Percentiles rank a stretch among this genome's conserved stretches.
These are phyloP conservation scores for Chaetomium sp. DNA, from an alignment of 2,329 filamentous ascomycete genomes.

Conservation along the genomic window DNA sequence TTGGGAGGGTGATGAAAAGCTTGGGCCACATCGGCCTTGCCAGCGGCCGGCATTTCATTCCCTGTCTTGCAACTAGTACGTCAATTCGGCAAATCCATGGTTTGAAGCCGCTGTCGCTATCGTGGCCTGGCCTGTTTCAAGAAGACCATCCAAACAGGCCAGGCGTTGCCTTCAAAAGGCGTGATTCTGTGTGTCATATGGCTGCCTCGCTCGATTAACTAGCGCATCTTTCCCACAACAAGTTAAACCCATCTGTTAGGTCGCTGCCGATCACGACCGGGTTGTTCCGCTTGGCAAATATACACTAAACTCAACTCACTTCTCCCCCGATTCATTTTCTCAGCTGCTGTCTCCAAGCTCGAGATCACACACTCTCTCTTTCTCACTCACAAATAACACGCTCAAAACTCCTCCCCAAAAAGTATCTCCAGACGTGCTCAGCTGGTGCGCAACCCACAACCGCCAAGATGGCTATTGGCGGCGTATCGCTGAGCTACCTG, in stretches of 20 bases:
- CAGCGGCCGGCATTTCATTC: background rate
- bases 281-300: background rate
- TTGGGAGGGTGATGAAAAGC: background rate
- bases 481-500: slow-evolving; percentile 51
- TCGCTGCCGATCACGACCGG: background rate
- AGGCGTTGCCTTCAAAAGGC: background rate
- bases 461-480: slow-evolving; percentile 6
- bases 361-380: background rate
- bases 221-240: background rate
- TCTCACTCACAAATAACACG: background rate
- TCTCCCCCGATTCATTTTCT: background rate
- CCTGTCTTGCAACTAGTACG: background rate
- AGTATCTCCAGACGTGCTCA: background rate
- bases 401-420: background rate
- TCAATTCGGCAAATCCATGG: background rate
- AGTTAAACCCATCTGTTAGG: background rate
- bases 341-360: background rate
- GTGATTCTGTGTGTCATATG: background rate
- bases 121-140: slow-evolving; percentile 1
- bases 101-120: background rate
- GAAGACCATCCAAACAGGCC: background rate
- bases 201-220: background rate
- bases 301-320: background rate
- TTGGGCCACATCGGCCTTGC: background rate
- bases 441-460: background rate